phyloP scores from a whole-genome alignment of 2,329 filamentous ascomycete genomes.

The Verticillium zaregamsianum region DNA sequence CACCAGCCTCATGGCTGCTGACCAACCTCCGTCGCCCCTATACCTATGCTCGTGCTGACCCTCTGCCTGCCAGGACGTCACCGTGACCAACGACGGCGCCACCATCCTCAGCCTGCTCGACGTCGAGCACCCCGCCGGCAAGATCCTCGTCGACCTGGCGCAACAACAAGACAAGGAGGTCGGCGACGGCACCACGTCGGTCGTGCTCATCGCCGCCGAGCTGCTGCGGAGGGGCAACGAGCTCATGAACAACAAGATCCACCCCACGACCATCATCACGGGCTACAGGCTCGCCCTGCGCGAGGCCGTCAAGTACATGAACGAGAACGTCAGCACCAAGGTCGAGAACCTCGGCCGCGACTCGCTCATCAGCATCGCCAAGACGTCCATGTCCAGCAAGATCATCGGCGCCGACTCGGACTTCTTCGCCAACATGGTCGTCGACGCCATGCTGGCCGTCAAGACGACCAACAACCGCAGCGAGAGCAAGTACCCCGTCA shows the following conservation, averaged over 20 bases:
- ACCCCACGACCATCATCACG: constrained; percentile 98
- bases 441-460: constrained; percentile 92
- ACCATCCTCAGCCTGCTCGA: constrained; percentile 94
- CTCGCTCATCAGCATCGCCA: constrained; percentile 89
- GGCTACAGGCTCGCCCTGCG: constrained; percentile 93
- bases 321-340: constrained; percentile 95
- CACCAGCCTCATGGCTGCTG: constrained; percentile 8
- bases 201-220: constrained; percentile 91
- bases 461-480: constrained; percentile 87
- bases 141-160: constrained; percentile 95
- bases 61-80: constrained; percentile 70
- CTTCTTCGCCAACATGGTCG: constrained; percentile 96
- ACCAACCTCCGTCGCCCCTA: constrained; percentile 14
- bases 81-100: constrained; percentile 96
- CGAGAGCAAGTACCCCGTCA: constrained; percentile 95
- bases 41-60: constrained; percentile 9
- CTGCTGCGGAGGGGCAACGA: constrained; percentile 92
- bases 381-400: constrained; percentile 99
- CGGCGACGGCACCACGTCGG: constrained; percentile 97
- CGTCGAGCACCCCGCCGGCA: constrained; percentile 95
- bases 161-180: constrained; percentile 99
- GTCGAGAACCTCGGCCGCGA: constrained; percentile 89
- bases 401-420: constrained; percentile 94
- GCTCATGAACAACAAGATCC: constrained; percentile 99
- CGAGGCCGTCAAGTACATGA: constrained; percentile 98